A percentile compares a stretch with the other conserved stretches of the same genome.
These are phyloP conservation scores for Roridomyces roridus DNA, from an alignment of 768 basidiomycete species.

Conservation along the genomic window DNA sequence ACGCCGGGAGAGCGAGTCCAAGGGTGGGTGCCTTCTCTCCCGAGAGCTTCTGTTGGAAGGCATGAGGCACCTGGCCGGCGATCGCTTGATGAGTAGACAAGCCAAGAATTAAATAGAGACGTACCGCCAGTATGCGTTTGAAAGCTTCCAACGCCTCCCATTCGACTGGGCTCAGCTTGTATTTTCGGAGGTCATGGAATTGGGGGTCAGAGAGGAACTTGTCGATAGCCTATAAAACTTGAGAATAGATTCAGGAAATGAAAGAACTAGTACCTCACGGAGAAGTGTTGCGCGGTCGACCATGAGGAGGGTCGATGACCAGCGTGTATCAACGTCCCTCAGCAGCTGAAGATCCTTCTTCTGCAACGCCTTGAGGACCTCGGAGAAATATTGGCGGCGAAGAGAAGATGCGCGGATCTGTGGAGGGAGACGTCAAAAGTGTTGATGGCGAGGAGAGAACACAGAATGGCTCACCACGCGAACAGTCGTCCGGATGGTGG, in stretches of 20 bases:
- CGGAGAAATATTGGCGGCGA: slow-evolving; percentile 27
- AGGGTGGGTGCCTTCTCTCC: slow-evolving; percentile 23
- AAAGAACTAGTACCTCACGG: slow-evolving; percentile 25
- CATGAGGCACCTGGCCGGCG: slow-evolving; percentile 32
- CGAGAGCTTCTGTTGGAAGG: slow-evolving; percentile 24
- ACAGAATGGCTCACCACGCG: slow-evolving; percentile 27
- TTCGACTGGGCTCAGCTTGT: slow-evolving; percentile 24
- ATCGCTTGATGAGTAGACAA: not conserved
- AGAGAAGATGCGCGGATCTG: slow-evolving; percentile 33
- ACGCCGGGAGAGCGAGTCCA: slow-evolving; percentile 19
- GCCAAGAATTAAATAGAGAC: not conserved
- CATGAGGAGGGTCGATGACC: slow-evolving; percentile 39
- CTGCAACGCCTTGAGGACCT: slow-evolving; percentile 20
- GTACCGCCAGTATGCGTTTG: slow-evolving; percentile 32
- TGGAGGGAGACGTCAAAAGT: not conserved
- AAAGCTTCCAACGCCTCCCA: slow-evolving; percentile 33
- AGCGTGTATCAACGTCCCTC: slow-evolving; percentile 34
- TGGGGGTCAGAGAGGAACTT: slow-evolving; percentile 25
- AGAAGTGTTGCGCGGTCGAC: slow-evolving; percentile 33
- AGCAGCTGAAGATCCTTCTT: slow-evolving; percentile 33
- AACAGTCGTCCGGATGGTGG: slow-evolving; percentile 28
- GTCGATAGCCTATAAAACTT: slow-evolving; percentile 31
- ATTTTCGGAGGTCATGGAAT: slow-evolving; percentile 32
- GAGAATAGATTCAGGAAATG: slow-evolving; percentile 10
- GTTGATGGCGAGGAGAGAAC: not conserved